These are phyloP conservation scores for Diaporthe sp. DNA, from an alignment of 2,329 filamentous ascomycete genomes.

Conservation along the genomic window DNA sequence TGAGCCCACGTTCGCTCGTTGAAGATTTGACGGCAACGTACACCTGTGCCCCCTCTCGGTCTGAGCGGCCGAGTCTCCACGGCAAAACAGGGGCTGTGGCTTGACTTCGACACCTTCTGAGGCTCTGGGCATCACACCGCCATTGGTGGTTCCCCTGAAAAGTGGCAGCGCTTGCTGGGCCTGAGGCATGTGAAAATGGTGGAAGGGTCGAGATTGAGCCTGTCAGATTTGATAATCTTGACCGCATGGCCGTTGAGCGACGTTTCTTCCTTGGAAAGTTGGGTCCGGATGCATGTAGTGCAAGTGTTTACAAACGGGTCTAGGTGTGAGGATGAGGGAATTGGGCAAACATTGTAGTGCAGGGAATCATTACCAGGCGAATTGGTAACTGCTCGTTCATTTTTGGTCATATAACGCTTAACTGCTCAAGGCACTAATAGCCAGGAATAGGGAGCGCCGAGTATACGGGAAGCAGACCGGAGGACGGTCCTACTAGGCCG, in stretches of 20 bases:
- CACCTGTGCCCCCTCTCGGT: neutral
- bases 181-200: conserved; percentile 88
- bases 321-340: conserved; percentile 72
- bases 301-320: conserved; percentile 84
- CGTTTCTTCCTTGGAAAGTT: conserved; percentile 89
- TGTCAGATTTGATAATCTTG: conserved; percentile 82
- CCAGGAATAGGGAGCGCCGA: conserved; percentile 60
- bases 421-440: neutral
- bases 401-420: conserved; percentile 66
- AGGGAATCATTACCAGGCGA: conserved; percentile 77
- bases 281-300: conserved; percentile 86
- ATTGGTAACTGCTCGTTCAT: conserved; percentile 81
- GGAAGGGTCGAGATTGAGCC: conserved; percentile 97
- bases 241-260: conserved; percentile 80
- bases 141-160: conserved; percentile 79
- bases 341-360: conserved; percentile 83
- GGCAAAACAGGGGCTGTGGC: neutral
- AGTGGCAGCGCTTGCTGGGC: conserved; percentile 86
- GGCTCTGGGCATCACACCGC: conserved; percentile 76
- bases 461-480: neutral
- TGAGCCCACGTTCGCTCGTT: neutral
- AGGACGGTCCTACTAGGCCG: neutral
- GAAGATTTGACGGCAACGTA: neutral
- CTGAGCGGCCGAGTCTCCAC: neutral
- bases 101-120: conserved; percentile 73